phyloP scores from a whole-genome alignment of 176 grass and related monocot species.

The Rhynchospora breviuscula region DNA sequence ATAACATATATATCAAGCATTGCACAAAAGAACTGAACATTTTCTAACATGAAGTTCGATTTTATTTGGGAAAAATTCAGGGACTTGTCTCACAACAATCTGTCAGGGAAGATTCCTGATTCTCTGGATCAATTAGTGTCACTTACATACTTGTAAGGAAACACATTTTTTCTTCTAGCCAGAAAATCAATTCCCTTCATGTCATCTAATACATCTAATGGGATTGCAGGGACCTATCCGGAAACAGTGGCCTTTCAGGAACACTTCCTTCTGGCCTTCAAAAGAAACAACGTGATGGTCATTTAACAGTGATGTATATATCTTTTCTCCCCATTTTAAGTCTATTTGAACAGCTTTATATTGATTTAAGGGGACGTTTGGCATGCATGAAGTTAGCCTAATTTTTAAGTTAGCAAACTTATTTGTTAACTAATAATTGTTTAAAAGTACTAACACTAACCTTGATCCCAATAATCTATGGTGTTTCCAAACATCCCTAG shows the following conservation, averaged over 20 bases:
- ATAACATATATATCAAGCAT: neutral
- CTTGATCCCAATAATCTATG: too few relatives aligned
- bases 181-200: neutral
- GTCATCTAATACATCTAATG: neutral
- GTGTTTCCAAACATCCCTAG: too few relatives aligned
- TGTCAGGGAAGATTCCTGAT: constrained; percentile 38
- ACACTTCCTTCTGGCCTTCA: constrained; percentile 35
- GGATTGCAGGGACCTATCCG: constrained; percentile 29
- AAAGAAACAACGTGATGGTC: constrained; percentile 17
- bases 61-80: neutral
- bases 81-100: constrained; percentile 44
- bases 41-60: neutral
- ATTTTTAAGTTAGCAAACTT: neutral
- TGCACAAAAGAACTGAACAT: neutral
- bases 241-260: constrained; percentile 24
- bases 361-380: neutral
- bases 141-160: constrained; percentile 35
- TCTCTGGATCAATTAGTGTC: constrained; percentile 33
- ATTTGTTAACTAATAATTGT: too few relatives aligned
- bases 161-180: neutral
- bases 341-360: neutral
- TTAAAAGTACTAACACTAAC: too few relatives aligned
- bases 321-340: neutral
- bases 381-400: neutral
- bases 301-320: constrained; percentile 35